Evolutionary conservation across 2,329 filamentous ascomycete species (phyloP), one percentile per base, ranked within the genome.

Genomic region (Ceratocystis ficicola): DNA sequence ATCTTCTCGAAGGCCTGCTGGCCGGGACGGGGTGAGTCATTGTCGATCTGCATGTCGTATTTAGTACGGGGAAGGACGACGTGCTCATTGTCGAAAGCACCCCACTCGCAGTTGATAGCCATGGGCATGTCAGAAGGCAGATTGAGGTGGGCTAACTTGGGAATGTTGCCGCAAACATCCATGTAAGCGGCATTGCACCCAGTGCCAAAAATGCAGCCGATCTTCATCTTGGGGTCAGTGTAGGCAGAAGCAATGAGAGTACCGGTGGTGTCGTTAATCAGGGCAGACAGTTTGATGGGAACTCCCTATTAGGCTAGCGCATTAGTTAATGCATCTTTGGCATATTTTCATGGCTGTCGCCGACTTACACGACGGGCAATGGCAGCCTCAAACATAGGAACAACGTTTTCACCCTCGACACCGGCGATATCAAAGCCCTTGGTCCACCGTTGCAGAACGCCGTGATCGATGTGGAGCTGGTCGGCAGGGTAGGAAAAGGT

Each of bases 151-250:
- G 88, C 90, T 65, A 99, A 84, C 81, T 99, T 99, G 70, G 92
- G 93, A 70, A 99, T 90, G 12, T 87, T 89, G 70, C 90, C 91
- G 69, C 85, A 89, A 72, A 95, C 78, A 77, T 99, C 94, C 88
- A 99, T 95, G 79, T 99, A 99, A 48, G 94, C 94, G 50, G 93
- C 94, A 73, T 99, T 99, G 79, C 94, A 96, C 68, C 94, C 94
- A 12, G 94, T 99, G 71, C 94, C 94, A 72, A 99, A 99, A 74
- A 99, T 99, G 77, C 93, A 96, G 66, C 94, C 94, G 72, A 97
- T 94, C 77, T 86, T 91, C 84, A 96, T 95, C 71, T 86, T 85
- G 59, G 86, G 79, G 74, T 99, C 92, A n/a, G 93, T 97, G 77
- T 99, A 99, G 36, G 90, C 88, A 30, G 93, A 97, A 68, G 94